Evolutionary conservation across 805 yeast species (phyloP), one percentile per base, ranked within the genome.

Genomic region (Candida morakotiae): DNA sequence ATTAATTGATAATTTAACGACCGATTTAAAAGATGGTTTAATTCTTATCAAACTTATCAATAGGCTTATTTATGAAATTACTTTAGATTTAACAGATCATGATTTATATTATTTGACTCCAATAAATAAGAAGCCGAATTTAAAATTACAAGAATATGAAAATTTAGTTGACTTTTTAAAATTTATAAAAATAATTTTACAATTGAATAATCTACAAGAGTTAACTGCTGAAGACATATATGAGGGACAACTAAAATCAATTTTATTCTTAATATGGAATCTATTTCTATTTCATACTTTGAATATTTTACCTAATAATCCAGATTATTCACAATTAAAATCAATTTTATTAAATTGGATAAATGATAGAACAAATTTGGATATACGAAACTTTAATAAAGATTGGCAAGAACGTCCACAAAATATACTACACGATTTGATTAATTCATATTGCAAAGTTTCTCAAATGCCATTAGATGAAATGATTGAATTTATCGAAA

Each of bases 191-290:
- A 52, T 63, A 19, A 58, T 64, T 31, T 52, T 64, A 32, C 58
- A 67, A 18, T 48, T 74, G 22, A 71, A 66, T 38, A 56, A 68
- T 14, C 11, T 21, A 9, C 56, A 63, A 43, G 66, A 62, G 41
- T 66, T 75, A 31, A 70, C 72, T 16, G 67, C 77, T 8, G 79
- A 74, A 29, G 72, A 71, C 51, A 64, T 75, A 4, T 61, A 62
- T 17, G 77, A 69, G 18, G 77, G 77, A 1, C 66, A 74, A 48
- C 44, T 58, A 27, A 75, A 75, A 46, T 51, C 71, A 27, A 66
- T 66, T 10, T 47, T 74, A 40, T 78, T 78, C 5, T 54, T 74
- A 26, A 51, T 73, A 2, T 75, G 81, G 81, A 55, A 68, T 11
- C 47, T 75, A 22, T 67, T 73, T 35, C 52, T 71, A 31, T 65